Evolutionary conservation across 352 stramenopile genomes (phyloP).

Genomic region (Pythium aquatile): DNA sequence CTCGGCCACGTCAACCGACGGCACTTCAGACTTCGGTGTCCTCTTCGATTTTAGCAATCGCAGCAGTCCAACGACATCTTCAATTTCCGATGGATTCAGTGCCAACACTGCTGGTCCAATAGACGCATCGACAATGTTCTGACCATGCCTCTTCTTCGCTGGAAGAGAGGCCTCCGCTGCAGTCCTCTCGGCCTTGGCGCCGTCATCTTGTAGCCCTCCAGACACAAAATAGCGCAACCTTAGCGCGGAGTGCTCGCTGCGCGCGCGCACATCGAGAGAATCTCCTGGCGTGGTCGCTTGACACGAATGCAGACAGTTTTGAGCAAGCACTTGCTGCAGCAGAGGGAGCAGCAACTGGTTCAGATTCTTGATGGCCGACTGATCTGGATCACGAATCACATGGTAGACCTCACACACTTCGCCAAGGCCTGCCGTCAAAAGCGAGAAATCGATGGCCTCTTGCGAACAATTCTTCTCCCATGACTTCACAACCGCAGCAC

Average conservation of each 20-base stretch:
- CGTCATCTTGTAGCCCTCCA: not conserved
- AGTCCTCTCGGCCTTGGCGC: not conserved
- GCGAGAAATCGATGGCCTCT: slow-evolving; percentile 8
- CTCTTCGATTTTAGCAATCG: slow-evolving; percentile 1
- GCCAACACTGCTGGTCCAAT: slow-evolving; percentile 8
- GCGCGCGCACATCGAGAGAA: slow-evolving; percentile 31
- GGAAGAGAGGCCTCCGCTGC: not conserved
- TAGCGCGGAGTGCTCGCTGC: slow-evolving; percentile 67
- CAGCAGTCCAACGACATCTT: slow-evolving; percentile 11
- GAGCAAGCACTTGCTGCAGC: slow-evolving; percentile 11
- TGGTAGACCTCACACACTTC: slow-evolving; percentile 17
- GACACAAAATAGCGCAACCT: slow-evolving; percentile 36
- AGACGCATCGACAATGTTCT: slow-evolving; percentile 8
- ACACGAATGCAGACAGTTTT: slow-evolving; percentile 19
- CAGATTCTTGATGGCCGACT: slow-evolving; percentile 21
- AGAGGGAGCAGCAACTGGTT: slow-evolving; percentile 17
- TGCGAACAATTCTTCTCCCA: slow-evolving; percentile 13
- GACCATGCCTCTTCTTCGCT: not conserved
- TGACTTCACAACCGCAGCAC: slow-evolving; percentile 6
- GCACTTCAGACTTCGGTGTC: not conserved
- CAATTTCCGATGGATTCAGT: not conserved
- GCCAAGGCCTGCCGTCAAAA: slow-evolving; percentile 14
- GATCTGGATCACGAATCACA: slow-evolving; percentile 19
- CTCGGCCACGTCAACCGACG: not conserved
- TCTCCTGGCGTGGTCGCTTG: not conserved